A percentile compares a stretch with the other conserved stretches of the same genome.
These are phyloP conservation scores for Hyaloscypha bicolor DNA, from an alignment of 495 filamentous ascomycete genomes.

Conservation along the genomic window DNA sequence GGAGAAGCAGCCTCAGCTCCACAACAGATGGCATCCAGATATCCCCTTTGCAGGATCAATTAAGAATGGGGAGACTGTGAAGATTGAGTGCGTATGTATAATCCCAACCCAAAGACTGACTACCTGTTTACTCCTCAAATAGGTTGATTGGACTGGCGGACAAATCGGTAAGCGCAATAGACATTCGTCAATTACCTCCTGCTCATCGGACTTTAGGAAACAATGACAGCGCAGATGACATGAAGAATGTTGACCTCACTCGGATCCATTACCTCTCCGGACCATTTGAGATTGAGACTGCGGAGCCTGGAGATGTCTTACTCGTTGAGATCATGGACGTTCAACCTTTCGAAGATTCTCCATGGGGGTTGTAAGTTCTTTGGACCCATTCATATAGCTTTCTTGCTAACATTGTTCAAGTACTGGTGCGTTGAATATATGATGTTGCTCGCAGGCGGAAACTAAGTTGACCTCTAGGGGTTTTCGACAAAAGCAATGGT, in stretches of 20 bases:
- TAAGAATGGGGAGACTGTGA: constrained; percentile 84
- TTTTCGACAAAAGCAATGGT: constrained; percentile 83
- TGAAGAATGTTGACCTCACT: constrained; percentile 83
- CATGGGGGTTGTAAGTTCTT: constrained; percentile 79
- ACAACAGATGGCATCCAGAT: constrained; percentile 96
- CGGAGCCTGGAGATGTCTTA: constrained; percentile 84
- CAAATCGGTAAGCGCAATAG: constrained; percentile 60
- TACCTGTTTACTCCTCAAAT: constrained; percentile 1
- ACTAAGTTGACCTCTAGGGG: constrained; percentile 42
- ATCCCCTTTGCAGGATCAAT: constrained; percentile 78
- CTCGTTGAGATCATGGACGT: constrained; percentile 96
- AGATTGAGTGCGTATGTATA: constrained; percentile 76
- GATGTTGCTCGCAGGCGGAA: not conserved
- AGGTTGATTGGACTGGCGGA: constrained; percentile 82
- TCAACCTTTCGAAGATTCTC: constrained; percentile 82
- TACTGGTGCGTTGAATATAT: not conserved
- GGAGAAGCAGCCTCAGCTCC: constrained; percentile 69
- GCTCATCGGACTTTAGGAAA: constrained; percentile 48
- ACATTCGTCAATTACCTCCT: not conserved
- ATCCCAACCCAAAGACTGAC: not conserved
- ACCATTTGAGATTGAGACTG: constrained; percentile 86
- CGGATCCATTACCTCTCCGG: constrained; percentile 86
- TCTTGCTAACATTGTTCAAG: constrained; percentile 9
- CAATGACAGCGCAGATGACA: constrained; percentile 86
- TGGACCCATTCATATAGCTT: not conserved